Conservation (phyloP, 1,284 basidiomycete genomes). For the Pterulicium gracile region DNA sequence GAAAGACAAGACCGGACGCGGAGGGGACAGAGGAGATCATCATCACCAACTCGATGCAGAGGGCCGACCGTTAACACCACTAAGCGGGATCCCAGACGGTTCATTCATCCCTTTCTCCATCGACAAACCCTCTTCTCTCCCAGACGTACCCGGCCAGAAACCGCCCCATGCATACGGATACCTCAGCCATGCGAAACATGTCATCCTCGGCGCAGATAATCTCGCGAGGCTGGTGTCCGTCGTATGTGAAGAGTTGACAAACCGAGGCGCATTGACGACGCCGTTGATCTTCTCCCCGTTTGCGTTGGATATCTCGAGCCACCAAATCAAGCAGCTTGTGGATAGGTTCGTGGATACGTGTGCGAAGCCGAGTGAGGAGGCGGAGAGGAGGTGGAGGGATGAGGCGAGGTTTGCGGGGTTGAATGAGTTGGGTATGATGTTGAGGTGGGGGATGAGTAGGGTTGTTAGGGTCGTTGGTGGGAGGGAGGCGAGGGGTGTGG, state of each 20-base stretch:
- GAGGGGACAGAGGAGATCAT: constrained; percentile 4
- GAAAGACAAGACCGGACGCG: constrained; percentile 27
- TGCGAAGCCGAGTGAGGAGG: constrained; percentile 30
- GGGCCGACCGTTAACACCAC: background rate
- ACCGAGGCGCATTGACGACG: constrained; percentile 72
- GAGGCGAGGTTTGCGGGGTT: constrained; percentile 76
- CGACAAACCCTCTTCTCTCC: constrained; percentile 18
- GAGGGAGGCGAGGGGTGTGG: constrained; percentile 57
- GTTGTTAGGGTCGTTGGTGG: constrained; percentile 57
- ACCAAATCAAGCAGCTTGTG: constrained; percentile 65
- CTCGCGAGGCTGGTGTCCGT: constrained; percentile 60
- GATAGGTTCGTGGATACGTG: constrained; percentile 62
- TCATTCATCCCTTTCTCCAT: constrained; percentile 7
- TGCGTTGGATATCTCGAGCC: constrained; percentile 71
- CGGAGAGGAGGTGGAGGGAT: constrained; percentile 55
- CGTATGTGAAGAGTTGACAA: constrained; percentile 60
- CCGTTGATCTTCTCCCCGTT: constrained; percentile 84
- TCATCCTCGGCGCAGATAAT: constrained; percentile 68
- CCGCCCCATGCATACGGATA: constrained; percentile 45
- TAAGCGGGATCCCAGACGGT: constrained; percentile 1
- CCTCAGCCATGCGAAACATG: constrained; percentile 58
- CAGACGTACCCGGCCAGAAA: constrained; percentile 12
- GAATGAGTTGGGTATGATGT: constrained; percentile 77
- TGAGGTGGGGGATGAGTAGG: constrained; percentile 77
- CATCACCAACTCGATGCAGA: constrained; percentile 1